phyloP scores from a whole-genome alignment of 176 grass and related monocot species.

The Sorghum bicolor region Sorghum_bicolor_NCBIv3 NC_012873.2:8710501-8711000 shows the following conservation, averaged over 20 bases:
- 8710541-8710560: background rate
- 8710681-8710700: background rate
- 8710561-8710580: background rate
- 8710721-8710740: background rate
- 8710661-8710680: no score
- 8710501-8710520: background rate
- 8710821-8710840: no score
- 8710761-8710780: background rate
- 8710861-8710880: background rate
- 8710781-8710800: background rate
- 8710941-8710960: no score
- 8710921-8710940: no score
- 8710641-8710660: background rate
- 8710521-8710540: background rate
- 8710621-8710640: background rate
- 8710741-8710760: background rate
- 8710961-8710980: no score
- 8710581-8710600: background rate
- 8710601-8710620: background rate
- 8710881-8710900: background rate
- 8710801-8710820: background rate
- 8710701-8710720: background rate
- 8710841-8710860: no score
- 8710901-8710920: background rate
- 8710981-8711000: no score